Evolutionary conservation across 2,329 filamentous ascomycete genomes (phyloP).

Genomic region (Curvularia eragrostidis): DNA sequence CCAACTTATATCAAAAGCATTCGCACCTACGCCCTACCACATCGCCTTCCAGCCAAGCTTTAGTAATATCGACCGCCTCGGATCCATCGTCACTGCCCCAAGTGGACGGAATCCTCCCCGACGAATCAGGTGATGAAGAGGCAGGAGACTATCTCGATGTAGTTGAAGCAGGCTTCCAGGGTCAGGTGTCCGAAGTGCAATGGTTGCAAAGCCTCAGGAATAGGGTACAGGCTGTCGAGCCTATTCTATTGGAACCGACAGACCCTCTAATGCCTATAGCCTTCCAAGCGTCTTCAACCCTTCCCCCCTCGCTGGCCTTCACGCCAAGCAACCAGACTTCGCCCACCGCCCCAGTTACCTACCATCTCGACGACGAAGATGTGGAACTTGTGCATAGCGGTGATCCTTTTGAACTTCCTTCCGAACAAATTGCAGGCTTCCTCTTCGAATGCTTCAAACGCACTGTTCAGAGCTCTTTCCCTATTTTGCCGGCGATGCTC

Average conservation of each 20-base stretch:
- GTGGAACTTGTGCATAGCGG: slow-evolving; percentile 17
- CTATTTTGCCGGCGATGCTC: slow-evolving; percentile 26
- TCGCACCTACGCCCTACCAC: background rate
- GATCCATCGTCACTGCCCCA: slow-evolving; percentile 6
- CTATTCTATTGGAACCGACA: slow-evolving; percentile 15
- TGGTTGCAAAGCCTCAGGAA: slow-evolving; percentile 27
- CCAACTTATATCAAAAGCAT: slow-evolving; percentile 1
- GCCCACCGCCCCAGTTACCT: slow-evolving; percentile 8
- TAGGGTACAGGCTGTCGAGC: slow-evolving; percentile 4
- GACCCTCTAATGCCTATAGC: background rate
- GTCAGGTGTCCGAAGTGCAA: slow-evolving; percentile 30
- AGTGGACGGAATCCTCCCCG: background rate
- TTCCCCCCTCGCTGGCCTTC: background rate
- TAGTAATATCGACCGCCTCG: background rate
- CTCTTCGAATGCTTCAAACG: slow-evolving; percentile 41
- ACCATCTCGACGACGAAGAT: slow-evolving; percentile 37
- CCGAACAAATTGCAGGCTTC: slow-evolving; percentile 21
- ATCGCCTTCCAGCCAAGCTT: background rate
- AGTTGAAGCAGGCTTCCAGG: slow-evolving; percentile 16
- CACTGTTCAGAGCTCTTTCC: slow-evolving; percentile 34
- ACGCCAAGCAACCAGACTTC: background rate
- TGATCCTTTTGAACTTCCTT: slow-evolving; percentile 16
- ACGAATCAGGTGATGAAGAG: slow-evolving; percentile 5
- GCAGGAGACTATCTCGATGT: background rate
- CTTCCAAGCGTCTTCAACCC: background rate